These are phyloP conservation scores for Cryptococcus floricola DNA, from an alignment of 1,284 basidiomycete genomes.

Conservation along the genomic window DNA sequence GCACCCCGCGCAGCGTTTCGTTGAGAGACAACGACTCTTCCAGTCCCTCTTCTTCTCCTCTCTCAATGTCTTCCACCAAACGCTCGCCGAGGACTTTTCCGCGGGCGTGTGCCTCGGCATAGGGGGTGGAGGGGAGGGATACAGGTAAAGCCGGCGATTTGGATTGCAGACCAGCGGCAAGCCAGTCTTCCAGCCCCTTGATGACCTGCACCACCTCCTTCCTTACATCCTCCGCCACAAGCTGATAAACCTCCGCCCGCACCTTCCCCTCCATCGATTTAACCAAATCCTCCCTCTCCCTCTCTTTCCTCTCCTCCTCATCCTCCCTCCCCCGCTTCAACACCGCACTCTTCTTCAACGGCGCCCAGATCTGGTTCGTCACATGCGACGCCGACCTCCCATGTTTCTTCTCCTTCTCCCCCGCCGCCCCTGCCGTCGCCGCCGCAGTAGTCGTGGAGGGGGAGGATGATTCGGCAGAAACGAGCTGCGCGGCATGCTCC, in stretches of 20 bases:
- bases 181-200: too few relatives aligned
- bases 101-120: conserved; percentile 47
- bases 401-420: not conserved
- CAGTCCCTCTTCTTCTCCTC: conserved; percentile 58
- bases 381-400: not conserved
- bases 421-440: too few relatives aligned
- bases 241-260: too few relatives aligned
- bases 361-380: conserved; percentile 42
- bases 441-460: conserved; percentile 6
- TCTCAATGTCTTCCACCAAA: conserved; percentile 49
- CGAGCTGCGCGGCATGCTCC: not conserved
- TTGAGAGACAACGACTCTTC: conserved; percentile 62
- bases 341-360: conserved; percentile 51
- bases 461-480: conserved; percentile 5
- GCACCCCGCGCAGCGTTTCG: conserved; percentile 61
- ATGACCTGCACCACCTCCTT: too few relatives aligned
- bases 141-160: too few relatives aligned
- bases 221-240: too few relatives aligned
- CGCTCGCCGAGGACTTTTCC: conserved; percentile 59
- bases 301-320: conserved; percentile 41
- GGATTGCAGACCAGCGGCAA: too few relatives aligned
- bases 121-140: not conserved
- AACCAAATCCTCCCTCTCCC: conserved; percentile 35
- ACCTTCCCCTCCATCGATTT: not conserved
- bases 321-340: conserved; percentile 49